Conservation (phyloP, 805 yeast species). For the Pichia nanzhaoensis region DNA sequence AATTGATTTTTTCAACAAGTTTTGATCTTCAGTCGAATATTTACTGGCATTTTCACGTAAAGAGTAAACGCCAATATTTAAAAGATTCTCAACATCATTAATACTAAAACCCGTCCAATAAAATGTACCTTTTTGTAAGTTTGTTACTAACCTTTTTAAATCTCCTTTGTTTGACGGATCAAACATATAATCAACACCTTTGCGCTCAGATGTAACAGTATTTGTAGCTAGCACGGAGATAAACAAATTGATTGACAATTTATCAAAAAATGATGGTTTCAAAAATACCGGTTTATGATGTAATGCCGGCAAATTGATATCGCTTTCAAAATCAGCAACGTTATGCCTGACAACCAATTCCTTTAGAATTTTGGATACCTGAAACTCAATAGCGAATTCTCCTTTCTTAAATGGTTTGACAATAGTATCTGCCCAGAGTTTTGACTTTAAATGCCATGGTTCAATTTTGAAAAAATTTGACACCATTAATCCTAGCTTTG, state of each 20-base stretch:
- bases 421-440: constrained; percentile 41
- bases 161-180: constrained; percentile 51
- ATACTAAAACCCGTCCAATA: constrained; percentile 70
- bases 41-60: constrained; percentile 30
- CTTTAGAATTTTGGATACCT: constrained; percentile 37
- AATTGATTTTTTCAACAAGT: constrained; percentile 38
- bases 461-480: constrained; percentile 49
- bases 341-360: constrained; percentile 52
- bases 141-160: constrained; percentile 49
- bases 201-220: constrained; percentile 66
- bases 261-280: constrained; percentile 59
- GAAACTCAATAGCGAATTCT: constrained; percentile 35
- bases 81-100: constrained; percentile 48
- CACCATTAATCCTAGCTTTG: constrained; percentile 46
- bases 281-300: constrained; percentile 52
- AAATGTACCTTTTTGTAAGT: constrained; percentile 60
- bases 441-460: constrained; percentile 46
- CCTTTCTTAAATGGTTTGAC: constrained; percentile 41
- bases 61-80: constrained; percentile 41
- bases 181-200: constrained; percentile 65
- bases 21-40: constrained; percentile 34
- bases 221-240: constrained; percentile 63
- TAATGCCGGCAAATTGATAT: constrained; percentile 51
- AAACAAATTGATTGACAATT: constrained; percentile 54
- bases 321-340: constrained; percentile 45